Base-by-base conservation (phyloP, 2,329 filamentous ascomycete species). In the Seiridium cupressi region DNA sequence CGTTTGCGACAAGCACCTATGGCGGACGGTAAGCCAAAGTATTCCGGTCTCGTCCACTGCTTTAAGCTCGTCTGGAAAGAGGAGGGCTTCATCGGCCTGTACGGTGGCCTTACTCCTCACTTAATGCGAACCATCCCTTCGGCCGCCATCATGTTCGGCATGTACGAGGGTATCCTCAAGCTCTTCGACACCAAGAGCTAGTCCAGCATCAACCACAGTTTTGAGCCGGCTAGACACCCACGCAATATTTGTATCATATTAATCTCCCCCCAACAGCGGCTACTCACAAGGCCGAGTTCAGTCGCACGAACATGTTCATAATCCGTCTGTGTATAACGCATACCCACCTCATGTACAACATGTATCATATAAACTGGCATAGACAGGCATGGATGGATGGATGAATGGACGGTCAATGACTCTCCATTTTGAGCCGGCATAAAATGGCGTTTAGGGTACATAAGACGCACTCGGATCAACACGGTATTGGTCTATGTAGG, bases 91-190 rank as follows among this genome's bases (percentile, higher is more conserved):
- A 85, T 88, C 51, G 91, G 89, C 38, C 80, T 98, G 63, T 98
- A 97, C 72, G 93, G 94, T 59, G 93, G 93, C 18, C 81, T 98
- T 69, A 96, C 93, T 11, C 93, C 94, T 51, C 94, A 98, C 73
- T 86, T 98, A 69, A 85, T 97, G 76, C 85, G 93, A 63, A 93
- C 93, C 5, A 93, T 97, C 5, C 94, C 94, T 1, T 95, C 91
- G 67, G 93, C 94, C 6, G 93, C 91, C 66, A 96, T 98, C 74
- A 97, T 96, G 91, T 97, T 97, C 74, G 93, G 92, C 75, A 95
- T 95, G 81, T 97, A 87, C 69, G 84, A 87, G 70, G 82, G 78
- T 58, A 85, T 86, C 48, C 74, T 86, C 18, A 72, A 70, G 51
- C 55, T 73, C 2, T 65, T 73, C 11, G 69, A 65, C 54, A 62